Conservation (phyloP, 495 filamentous ascomycete genomes). For the Penicillium flavigenum region DNA sequence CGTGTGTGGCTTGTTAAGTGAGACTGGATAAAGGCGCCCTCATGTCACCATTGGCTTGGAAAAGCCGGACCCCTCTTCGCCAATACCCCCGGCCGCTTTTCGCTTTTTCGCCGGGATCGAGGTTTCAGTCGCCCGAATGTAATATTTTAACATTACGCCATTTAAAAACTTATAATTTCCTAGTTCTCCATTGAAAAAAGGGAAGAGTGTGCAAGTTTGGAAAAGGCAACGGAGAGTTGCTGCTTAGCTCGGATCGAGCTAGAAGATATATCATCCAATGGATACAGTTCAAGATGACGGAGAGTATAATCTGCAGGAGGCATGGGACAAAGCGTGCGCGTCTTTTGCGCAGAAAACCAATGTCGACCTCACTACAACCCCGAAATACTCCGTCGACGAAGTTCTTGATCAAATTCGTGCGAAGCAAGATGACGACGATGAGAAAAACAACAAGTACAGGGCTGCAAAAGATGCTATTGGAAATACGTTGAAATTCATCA, state of each 20-base stretch:
- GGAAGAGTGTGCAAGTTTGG: no score
- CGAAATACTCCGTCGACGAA: constrained; percentile 19
- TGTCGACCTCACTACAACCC: constrained; percentile 20
- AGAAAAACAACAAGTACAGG: constrained; percentile 21
- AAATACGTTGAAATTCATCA: constrained; percentile 22
- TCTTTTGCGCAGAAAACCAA: constrained; percentile 23
- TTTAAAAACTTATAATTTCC: neutral
- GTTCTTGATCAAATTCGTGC: constrained; percentile 23
- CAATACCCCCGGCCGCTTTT: neutral
- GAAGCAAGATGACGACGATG: constrained; percentile 21
- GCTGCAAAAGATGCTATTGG: constrained; percentile 21
- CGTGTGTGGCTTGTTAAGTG: neutral
- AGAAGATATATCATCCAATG: constrained; percentile 7
- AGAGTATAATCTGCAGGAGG: constrained; percentile 25
- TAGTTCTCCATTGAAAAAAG: neutral
- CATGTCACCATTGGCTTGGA: neutral
- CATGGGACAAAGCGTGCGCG: constrained; percentile 21
- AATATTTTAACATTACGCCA: neutral
- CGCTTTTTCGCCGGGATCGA: neutral
- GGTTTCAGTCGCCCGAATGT: neutral
- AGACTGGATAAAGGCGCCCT: constrained; percentile 1
- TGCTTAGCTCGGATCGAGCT: neutral
- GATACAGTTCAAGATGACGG: constrained; percentile 3
- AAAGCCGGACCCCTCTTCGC: neutral
- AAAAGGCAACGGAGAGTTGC: neutral